Evolutionary conservation across 805 yeast genomes (phyloP).

Genomic region (Alloascoidea hylecoeti): DNA sequence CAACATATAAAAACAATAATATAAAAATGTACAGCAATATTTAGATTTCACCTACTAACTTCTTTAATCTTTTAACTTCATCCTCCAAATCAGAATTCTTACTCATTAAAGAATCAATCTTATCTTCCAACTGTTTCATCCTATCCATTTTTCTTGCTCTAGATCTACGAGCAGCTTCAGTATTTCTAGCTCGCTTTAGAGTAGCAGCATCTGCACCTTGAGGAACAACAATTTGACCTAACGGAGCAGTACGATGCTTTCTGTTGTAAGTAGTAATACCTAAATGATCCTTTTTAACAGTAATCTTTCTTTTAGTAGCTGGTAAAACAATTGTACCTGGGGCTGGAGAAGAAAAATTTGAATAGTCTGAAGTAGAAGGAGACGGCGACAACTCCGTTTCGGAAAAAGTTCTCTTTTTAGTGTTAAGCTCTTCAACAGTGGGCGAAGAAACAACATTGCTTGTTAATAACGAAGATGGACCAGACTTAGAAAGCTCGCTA

Average conservation of each 20-base stretch:
- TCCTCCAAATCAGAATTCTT: slow-evolving; percentile 41
- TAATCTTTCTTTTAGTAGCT: too few species aligned
- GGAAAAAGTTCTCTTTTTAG: not conserved
- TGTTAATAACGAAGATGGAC: not conserved
- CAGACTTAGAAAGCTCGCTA: not conserved
- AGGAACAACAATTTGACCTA: slow-evolving; percentile 46
- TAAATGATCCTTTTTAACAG: slow-evolving; percentile 42
- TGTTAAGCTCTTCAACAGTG: not conserved
- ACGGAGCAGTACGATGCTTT: slow-evolving; percentile 58
- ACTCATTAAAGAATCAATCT: slow-evolving; percentile 47
- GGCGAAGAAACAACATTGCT: too few species aligned
- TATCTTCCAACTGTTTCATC: slow-evolving; percentile 68
- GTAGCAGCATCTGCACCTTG: slow-evolving; percentile 48
- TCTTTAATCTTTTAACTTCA: slow-evolving; percentile 40
- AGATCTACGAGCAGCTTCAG: slow-evolving; percentile 89
- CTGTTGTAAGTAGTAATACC: slow-evolving; percentile 69
- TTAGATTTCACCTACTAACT: slow-evolving; percentile 1
- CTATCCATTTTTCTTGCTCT: slow-evolving; percentile 87
- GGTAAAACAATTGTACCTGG: too few species aligned
- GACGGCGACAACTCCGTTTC: not conserved
- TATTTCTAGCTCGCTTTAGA: slow-evolving; percentile 77
- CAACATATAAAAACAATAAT: too few species aligned
- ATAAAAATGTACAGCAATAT: too few species aligned
- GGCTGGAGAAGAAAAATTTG: not conserved
- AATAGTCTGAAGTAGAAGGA: not conserved